These are phyloP conservation scores for Amphichorda felina DNA, from an alignment of 2,329 filamentous ascomycete species.

Conservation along the genomic window DNA sequence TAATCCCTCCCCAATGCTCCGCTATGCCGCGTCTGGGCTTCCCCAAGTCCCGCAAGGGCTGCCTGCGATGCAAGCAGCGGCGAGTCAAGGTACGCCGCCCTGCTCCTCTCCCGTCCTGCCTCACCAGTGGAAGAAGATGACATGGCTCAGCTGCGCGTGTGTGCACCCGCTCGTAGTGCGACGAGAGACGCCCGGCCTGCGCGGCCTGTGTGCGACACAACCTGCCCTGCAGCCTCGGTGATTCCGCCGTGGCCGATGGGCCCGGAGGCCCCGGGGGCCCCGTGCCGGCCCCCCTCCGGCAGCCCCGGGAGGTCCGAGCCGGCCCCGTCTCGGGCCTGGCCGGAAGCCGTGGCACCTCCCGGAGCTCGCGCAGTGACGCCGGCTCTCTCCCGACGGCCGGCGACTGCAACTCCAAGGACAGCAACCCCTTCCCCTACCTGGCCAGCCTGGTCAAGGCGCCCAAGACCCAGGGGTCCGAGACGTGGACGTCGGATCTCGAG, in stretches of 20 bases:
- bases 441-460: slow-evolving; percentile 2
- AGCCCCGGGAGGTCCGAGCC: too few relatives aligned
- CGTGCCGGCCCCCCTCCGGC: too few relatives aligned
- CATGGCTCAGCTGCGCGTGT: not conserved
- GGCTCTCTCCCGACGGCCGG: too few relatives aligned
- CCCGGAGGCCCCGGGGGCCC: too few relatives aligned
- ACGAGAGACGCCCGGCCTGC: slow-evolving; percentile 22
- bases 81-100: slow-evolving; percentile 1
- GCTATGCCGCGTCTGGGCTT: slow-evolving; percentile 2
- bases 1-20: too few relatives aligned
- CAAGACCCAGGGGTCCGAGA: not conserved
- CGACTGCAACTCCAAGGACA: too few relatives aligned
- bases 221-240: slow-evolving; percentile 17
- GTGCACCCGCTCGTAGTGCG: slow-evolving; percentile 15
- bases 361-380: too few relatives aligned
- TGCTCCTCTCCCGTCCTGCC: not conserved
- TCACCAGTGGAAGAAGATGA: not conserved
- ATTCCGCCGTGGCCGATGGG: not conserved
- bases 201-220: slow-evolving; percentile 21
- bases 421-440: slow-evolving; percentile 2
- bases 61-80: slow-evolving; percentile 4
- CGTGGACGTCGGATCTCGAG: slow-evolving; percentile 20
- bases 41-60: slow-evolving; percentile 4
- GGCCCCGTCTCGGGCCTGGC: too few relatives aligned
- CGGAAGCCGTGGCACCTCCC: not conserved